A percentile compares a stretch with the other conserved stretches of the same genome.
Evolutionary conservation across 1,284 basidiomycete species (phyloP).

Genomic region (Malassezia arunalokei): DNA sequence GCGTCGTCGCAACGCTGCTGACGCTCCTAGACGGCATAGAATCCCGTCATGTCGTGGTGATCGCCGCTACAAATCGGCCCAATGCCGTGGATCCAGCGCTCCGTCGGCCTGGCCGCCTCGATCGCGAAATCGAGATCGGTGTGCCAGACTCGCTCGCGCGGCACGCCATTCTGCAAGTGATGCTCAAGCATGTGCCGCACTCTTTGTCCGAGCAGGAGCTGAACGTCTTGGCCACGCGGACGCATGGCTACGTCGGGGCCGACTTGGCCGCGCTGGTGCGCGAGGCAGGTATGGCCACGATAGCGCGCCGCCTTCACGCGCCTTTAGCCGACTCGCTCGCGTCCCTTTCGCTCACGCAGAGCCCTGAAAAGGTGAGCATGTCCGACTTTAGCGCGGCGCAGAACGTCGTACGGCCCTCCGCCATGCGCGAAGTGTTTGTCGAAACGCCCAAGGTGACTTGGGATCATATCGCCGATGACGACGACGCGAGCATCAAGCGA

Average conservation of each 20-base stretch:
- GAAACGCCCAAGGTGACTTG: conserved; percentile 73
- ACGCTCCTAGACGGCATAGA: conserved; percentile 86
- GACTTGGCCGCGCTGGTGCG: conserved; percentile 83
- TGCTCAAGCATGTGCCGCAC: conserved; percentile 70
- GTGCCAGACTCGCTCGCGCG: conserved; percentile 77
- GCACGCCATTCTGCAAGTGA: conserved; percentile 66
- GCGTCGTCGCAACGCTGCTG: conserved; percentile 86
- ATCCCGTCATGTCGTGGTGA: conserved; percentile 64
- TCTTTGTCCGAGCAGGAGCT: conserved; percentile 57
- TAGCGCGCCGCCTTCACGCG: conserved; percentile 5
- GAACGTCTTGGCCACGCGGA: conserved; percentile 58
- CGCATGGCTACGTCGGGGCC: conserved; percentile 94
- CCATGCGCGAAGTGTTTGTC: conserved; percentile 82
- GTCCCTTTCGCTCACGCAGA: conserved; percentile 15
- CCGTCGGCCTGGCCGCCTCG: conserved; percentile 82
- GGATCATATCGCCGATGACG: conserved; percentile 57
- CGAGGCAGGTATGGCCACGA: conserved; percentile 74
- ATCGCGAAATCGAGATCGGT: conserved; percentile 93
- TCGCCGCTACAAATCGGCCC: conserved; percentile 91
- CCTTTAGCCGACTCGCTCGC: conserved; percentile 17
- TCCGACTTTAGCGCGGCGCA: conserved; percentile 63
- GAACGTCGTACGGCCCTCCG: conserved; percentile 72
- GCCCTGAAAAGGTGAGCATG: background rate
- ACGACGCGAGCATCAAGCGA: conserved; percentile 21
- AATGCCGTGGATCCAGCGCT: conserved; percentile 95